Evolutionary conservation across 495 filamentous ascomycete genomes (phyloP), one percentile per base, ranked within the genome.

Genomic region (Neurospora terricola): DNA sequence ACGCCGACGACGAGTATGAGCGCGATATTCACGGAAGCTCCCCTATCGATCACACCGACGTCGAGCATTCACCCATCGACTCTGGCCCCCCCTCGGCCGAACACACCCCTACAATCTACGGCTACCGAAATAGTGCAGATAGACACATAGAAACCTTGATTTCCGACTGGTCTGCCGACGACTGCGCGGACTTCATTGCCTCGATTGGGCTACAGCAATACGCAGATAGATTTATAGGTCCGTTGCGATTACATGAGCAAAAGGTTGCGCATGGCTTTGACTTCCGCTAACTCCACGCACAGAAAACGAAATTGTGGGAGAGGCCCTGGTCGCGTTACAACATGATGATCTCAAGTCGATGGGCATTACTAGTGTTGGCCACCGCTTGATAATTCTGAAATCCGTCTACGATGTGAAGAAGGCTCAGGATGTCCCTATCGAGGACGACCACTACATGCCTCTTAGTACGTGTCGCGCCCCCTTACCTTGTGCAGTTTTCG

Each of bases 261-360:
- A 36, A 40, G 23, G 34, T 72, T 73, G 21, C 54, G 0, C 34
- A 30, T 34, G 43, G 62, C 62, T 54, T 12, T 54, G 62, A 27
- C 43, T 39, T n/a, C 68, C 23, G 77, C 82, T 85, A 79, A 84
- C 76, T 34, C 72, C 30, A 69, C 43, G 59, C 42, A 14, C 77
- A 97, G 96, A 97, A 75, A 97, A 99, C 78, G 93, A 92, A 71
- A 94, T 99, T 77, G 91, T 94, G 48, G 96, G 96, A 69, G 94
- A 98, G 79, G 95, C 93, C 54, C 85, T 99, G 70, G 87, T 98
- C 74, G 93, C 92, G 39, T 83, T 99, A 71, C 90, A 91, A 74
- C 96, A 98, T 81, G 93, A 96, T 66, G 95, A 98, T 77, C 83
- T 99, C 79, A 97, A 94, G 81, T 91, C 97, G 78, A 95, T 99